Evolutionary conservation across 2,329 filamentous ascomycete genomes (phyloP), one percentile per base, ranked within the genome.

Genomic region (Cordyceps pruinosa): DNA sequence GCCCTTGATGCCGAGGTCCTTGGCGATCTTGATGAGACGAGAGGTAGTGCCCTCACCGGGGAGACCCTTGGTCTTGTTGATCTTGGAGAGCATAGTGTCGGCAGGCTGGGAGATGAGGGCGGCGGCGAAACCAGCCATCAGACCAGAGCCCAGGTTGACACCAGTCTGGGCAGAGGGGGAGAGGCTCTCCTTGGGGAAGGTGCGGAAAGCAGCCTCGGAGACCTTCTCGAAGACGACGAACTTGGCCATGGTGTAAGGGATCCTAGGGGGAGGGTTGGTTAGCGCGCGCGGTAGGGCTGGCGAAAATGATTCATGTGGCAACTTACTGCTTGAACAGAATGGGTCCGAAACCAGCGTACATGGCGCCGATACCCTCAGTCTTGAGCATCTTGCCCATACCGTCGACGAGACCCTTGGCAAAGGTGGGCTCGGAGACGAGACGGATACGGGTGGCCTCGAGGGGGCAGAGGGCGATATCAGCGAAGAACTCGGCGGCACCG

Each of bases 151-250:
- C 83, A 95, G 81, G 84, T 95, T 94, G 79, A 89, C 83, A 73
- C 77, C 76, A 65, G 90, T 95, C 80, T 93, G 88, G 68, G 81
- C 78, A 69, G 80, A 80, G 68, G 81, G 76, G 68, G 86, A 87
- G 65, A 88, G 75, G 59, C 77, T 79, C 69, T 80, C 76, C 83
- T 92, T 93, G 82, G 90, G 86, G 71, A 88, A 75, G 54, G 70
- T 62, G 66, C 77, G 73, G 82, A 86, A 93, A 78, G 89, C 74
- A 65, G 80, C 69, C 79, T 94, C 90, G 67, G 85, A 79, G 67
- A 90, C 88, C 83, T 93, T 93, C 79, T 95, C 90, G 83, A 84
- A 94, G 68, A 92, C 90, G 75, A 93, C 90, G 79, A 95, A 95
- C 82, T 95, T 95, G 83, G 90, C 81, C 87, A 94, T 92, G 75